Base-by-base conservation (phyloP, 1,284 basidiomycete genomes). In the Termitomyces sp. region DNA sequence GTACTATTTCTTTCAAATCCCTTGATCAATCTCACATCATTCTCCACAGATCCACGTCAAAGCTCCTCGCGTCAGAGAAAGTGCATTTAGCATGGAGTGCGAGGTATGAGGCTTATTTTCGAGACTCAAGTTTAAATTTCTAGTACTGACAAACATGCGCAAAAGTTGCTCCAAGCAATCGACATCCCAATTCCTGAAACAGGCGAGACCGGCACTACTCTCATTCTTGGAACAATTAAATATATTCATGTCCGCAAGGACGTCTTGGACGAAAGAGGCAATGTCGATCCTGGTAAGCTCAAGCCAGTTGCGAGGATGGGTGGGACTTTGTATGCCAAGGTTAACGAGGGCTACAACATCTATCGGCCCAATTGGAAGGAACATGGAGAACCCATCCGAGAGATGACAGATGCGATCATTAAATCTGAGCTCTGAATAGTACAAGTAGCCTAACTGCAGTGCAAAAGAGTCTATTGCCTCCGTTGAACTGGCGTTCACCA, bases 61-160 rank as follows among this genome's bases (percentile, higher is more conserved):
- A 63, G 76, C 85, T 6, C 75, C 86, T 9, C 73, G 86, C 30
- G 85, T 89, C 19, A 84, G 78, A 58, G 88, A 90, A 67, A 81
- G 84, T 49, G 84, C 82, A 0, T 86, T 88, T 65, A 78, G 78
- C 45, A 82, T 89, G 81, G 87, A 89, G 68, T 88, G 84, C 67
- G 79, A 79, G 66, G 76, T 76, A 54, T n/a, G 5, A n/a, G 6
- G 2, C 34, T n/a, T 24, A 24, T 24, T 36, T 6, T 7, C 2
- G 34, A 36, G 34, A 36, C 6, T 15, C 34, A 6, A n/a, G 34
- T 5, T 13, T 28, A 0, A n/a, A 15, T 5, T 13, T 28, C 17
- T 28, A 28, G 8, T 38, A 40, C 21, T 41, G 10, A 47, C 40
- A 31, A 45, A 36, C 38, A 17, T 24, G 2, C 24, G 19, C 28